Evolutionary conservation across 345 rosid genomes (phyloP), one percentile per base, ranked within the genome.

Genomic region (Iberis pinnata): DNA sequence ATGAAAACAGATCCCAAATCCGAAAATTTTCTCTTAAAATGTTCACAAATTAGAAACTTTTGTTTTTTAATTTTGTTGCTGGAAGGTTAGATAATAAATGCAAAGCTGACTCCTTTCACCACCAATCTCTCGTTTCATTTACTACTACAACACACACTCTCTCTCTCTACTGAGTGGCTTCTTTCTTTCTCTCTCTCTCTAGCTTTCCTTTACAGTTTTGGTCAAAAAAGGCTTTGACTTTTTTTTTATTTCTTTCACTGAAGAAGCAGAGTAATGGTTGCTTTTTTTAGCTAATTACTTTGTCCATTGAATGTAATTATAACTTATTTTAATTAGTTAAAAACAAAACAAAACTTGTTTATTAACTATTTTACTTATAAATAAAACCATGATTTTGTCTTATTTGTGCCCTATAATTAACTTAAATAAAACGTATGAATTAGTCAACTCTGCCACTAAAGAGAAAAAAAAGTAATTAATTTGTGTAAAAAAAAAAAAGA

Each of bases 161-260:
- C 25, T 22, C 25, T 22, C 25, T 22, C 31, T 53, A 35, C 55
- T 47, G 43, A 47, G 26, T 63, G 61, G 16, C 25, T 27, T 39
- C 49, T 60, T 19, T 60, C 59, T 54, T 6, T 22, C 25, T 22
- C 25, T 22, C 25, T 22, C 62, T 41, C 60, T 41, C 16, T 44
- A 44, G 4, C 29, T 14, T 61, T 36, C 19, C 44, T 53, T 52
- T 43, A 43, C 38, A 43, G 31, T 43, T 29, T n/a, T 5, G 37
- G 69, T 64, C 69, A 56, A 65, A 56, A 62, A 49, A 49, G 58
- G 22, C 52, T 41, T 65, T 65, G 63, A 56, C 70, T 41, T 64
- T 64, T 56, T 22, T 22, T 22, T 22, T 22, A 2, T 22, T 6
- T 22, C 25, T 22, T 48, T n/a, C 54, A 37, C 17, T n/a, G n/a